Conservation (phyloP, 2,329 filamentous ascomycete species). For the Clarireedia homoeocarpa region DNA sequence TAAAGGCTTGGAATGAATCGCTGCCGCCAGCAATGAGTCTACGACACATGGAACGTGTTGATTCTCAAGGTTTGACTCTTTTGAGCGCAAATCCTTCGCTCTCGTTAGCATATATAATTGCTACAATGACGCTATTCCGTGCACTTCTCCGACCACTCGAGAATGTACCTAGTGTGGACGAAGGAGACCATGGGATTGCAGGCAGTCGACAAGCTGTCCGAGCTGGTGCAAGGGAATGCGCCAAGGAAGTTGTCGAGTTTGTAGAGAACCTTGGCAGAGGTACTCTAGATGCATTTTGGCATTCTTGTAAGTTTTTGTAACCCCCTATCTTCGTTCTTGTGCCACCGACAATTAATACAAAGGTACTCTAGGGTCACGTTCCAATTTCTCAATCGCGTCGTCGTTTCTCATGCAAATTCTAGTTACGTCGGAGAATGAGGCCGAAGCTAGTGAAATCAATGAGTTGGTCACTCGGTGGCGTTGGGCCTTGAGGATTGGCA, state of each 20-base stretch:
- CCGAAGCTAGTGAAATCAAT: constrained; percentile 24
- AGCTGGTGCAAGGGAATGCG: constrained; percentile 26
- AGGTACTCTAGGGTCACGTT: constrained; percentile 24
- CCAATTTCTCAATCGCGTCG: constrained; percentile 29
- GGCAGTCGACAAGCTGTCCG: constrained; percentile 20
- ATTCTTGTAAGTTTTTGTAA: constrained; percentile 22
- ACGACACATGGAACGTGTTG: constrained; percentile 18
- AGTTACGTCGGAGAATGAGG: constrained; percentile 22
- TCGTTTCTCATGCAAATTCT: constrained; percentile 29
- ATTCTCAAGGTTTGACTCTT: constrained; percentile 19
- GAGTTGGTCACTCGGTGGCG: constrained; percentile 25
- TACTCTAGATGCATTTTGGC: constrained; percentile 27
- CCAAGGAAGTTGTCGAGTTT: constrained; percentile 28
- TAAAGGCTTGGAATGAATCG: constrained; percentile 29
- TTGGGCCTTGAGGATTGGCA: constrained; percentile 26
- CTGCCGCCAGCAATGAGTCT: constrained; percentile 22
- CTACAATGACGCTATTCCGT: constrained; percentile 31
- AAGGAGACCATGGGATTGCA: constrained; percentile 14
- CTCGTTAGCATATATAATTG: constrained; percentile 30
- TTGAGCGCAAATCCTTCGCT: constrained; percentile 28
- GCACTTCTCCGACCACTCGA: constrained; percentile 29
- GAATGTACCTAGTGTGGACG: constrained; percentile 20
- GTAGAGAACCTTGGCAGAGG: constrained; percentile 25
- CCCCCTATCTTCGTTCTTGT: neutral
- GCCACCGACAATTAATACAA: neutral